Evolutionary conservation across 805 yeast genomes (phyloP).

Genomic region (Zygoascus biomembranicola): DNA sequence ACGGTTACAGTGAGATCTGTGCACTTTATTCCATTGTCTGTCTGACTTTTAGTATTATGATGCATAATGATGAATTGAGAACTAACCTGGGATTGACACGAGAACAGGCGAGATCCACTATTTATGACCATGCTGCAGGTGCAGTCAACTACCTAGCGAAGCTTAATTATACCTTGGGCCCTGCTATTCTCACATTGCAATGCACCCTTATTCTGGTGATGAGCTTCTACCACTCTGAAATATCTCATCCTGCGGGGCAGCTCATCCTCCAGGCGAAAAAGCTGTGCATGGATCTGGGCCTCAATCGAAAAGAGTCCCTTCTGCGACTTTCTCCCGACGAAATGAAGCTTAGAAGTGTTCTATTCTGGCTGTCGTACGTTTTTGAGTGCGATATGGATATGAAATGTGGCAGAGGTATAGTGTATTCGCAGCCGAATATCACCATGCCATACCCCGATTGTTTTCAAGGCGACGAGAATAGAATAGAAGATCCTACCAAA

Average conservation of each 20-base stretch:
- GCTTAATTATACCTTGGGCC: not conserved
- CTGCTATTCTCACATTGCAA: not conserved
- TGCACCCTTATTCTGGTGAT: not conserved
- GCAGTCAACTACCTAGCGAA: not conserved
- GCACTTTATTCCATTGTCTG: slow-evolving; percentile 6
- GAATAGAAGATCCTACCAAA: not conserved
- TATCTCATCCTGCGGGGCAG: not conserved
- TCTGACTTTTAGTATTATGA: slow-evolving; percentile 4
- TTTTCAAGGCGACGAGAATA: not conserved
- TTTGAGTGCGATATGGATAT: slow-evolving; percentile 39
- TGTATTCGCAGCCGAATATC: slow-evolving; percentile 24
- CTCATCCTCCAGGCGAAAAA: not conserved
- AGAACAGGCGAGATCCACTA: not conserved
- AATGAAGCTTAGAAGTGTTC: not conserved
- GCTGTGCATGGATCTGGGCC: slow-evolving; percentile 49
- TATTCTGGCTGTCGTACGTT: slow-evolving; percentile 46
- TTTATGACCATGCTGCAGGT: not conserved
- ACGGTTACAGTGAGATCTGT: slow-evolving; percentile 15
- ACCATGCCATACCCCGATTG: slow-evolving; percentile 8
- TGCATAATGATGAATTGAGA: not conserved
- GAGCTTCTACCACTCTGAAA: not conserved
- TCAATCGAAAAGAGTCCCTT: slow-evolving; percentile 43
- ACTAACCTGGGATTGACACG: not conserved
- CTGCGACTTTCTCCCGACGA: slow-evolving; percentile 15
- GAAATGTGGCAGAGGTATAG: slow-evolving; percentile 39